These are phyloP conservation scores for Pseudogymnoascus sp. DNA, from an alignment of 2,329 filamentous ascomycete genomes.

Conservation along the genomic window DNA sequence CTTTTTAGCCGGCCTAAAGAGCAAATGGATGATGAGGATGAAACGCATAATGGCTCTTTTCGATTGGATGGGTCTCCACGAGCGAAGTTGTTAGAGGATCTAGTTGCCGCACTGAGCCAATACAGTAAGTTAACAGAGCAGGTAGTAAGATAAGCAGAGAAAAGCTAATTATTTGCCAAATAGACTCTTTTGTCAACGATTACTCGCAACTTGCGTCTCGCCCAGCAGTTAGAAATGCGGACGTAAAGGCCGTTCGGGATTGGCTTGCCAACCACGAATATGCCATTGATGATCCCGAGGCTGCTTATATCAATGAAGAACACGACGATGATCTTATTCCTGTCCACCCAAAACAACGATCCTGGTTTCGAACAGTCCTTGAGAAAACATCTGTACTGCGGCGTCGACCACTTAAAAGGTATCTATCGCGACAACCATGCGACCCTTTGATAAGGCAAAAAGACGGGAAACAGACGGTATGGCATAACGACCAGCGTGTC, in stretches of 20 bases:
- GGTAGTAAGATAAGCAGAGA: background rate
- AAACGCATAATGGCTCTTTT: slow-evolving; percentile 12
- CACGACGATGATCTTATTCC: background rate
- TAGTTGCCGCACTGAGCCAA: background rate
- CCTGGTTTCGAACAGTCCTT: too few species aligned
- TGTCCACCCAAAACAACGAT: background rate
- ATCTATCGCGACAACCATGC: background rate
- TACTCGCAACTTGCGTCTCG: background rate
- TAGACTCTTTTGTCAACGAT: background rate
- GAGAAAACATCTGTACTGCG: background rate
- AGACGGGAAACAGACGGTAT: background rate
- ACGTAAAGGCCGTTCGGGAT: background rate
- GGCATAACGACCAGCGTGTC: background rate
- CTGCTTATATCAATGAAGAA: background rate
- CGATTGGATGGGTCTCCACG: background rate
- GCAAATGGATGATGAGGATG: background rate
- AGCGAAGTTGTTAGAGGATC: background rate
- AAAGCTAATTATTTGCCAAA: background rate
- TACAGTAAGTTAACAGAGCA: background rate
- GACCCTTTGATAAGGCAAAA: background rate
- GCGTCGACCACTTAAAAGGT: background rate
- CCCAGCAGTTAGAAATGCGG: background rate
- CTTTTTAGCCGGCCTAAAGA: background rate
- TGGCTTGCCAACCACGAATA: background rate
- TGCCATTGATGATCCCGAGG: background rate